Evolutionary conservation across 164 flowering plant species (phyloP).

Genomic region (Chimonanthus salicifolius): DNA sequence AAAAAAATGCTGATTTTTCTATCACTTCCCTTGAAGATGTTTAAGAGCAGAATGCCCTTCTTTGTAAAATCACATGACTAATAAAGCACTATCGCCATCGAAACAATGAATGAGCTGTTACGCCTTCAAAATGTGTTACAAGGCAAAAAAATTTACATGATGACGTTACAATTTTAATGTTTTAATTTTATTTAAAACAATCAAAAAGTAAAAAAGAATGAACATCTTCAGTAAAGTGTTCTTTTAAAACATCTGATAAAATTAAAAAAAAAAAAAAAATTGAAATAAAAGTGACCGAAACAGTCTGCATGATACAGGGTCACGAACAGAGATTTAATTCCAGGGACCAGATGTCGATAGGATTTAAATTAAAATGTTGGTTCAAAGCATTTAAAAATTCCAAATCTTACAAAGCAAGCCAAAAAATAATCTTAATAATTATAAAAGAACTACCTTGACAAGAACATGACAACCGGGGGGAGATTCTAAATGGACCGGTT

Average conservation of each 20-base stretch:
- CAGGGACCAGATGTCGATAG: not conserved
- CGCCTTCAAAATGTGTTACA: too few species aligned
- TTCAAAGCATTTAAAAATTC: not conserved
- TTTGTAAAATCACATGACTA: too few species aligned
- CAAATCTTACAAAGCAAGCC: not conserved
- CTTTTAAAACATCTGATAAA: too few species aligned
- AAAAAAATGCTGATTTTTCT: too few species aligned
- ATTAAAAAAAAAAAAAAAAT: too few species aligned
- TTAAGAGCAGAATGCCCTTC: not conserved
- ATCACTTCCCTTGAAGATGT: not conserved
- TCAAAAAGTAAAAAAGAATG: too few species aligned
- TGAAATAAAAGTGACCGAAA: not conserved
- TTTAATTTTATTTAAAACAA: too few species aligned
- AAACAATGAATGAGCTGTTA: too few species aligned
- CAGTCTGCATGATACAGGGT: not conserved
- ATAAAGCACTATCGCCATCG: too few species aligned
- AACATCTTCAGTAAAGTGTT: too few species aligned
- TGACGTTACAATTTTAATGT: too few species aligned
- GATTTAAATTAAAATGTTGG: not conserved
- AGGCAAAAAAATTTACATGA: too few species aligned
- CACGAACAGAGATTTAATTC: not conserved
- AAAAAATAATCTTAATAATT: not conserved
- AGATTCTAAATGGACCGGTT: conserved; percentile 4
- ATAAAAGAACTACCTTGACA: conserved; percentile 11
- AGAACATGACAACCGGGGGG: not conserved